Percentiles rank a stretch among this genome's conserved stretches.
Evolutionary conservation across 1,139 yeast genomes (phyloP).

Genomic region (Scheffersomyces segobiensis): DNA sequence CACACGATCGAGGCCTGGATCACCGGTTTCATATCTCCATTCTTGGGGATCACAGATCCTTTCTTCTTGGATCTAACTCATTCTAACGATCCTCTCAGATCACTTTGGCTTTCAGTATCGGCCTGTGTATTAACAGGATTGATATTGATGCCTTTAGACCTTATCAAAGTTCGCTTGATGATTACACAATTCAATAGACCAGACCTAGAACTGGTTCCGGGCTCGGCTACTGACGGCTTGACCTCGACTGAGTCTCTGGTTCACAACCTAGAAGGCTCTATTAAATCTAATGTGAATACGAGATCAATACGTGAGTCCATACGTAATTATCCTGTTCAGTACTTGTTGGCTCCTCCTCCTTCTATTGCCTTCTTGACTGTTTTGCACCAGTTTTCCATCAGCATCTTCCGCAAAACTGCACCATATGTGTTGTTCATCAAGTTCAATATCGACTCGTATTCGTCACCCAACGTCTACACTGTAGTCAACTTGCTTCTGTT

Average conservation of each 20-base stretch:
- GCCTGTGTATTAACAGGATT: slow-evolving; percentile 77
- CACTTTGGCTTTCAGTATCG: slow-evolving; percentile 65
- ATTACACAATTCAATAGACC: slow-evolving; percentile 52
- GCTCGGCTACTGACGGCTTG: neutral
- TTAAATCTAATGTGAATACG: slow-evolving; percentile 15
- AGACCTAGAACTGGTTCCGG: neutral
- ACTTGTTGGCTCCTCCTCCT: slow-evolving; percentile 58
- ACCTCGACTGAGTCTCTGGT: neutral
- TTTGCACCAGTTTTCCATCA: slow-evolving; percentile 61
- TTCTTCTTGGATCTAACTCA: slow-evolving; percentile 80
- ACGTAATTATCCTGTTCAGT: slow-evolving; percentile 36
- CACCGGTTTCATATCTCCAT: slow-evolving; percentile 81
- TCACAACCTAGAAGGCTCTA: neutral
- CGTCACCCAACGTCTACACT: slow-evolving; percentile 61
- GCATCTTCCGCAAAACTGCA: slow-evolving; percentile 66
- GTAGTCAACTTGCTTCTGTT: slow-evolving; percentile 56
- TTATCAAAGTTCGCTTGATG: slow-evolving; percentile 75
- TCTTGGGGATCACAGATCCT: slow-evolving; percentile 88
- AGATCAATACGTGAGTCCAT: slow-evolving; percentile 43
- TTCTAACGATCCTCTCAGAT: slow-evolving; percentile 71
- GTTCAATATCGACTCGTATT: slow-evolving; percentile 68
- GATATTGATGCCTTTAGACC: slow-evolving; percentile 78
- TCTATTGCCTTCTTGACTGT: slow-evolving; percentile 53
- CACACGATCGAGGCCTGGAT: slow-evolving; percentile 89
- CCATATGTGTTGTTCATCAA: slow-evolving; percentile 69